Conservation (phyloP, 805 yeast genomes). For the Candida pini region DNA sequence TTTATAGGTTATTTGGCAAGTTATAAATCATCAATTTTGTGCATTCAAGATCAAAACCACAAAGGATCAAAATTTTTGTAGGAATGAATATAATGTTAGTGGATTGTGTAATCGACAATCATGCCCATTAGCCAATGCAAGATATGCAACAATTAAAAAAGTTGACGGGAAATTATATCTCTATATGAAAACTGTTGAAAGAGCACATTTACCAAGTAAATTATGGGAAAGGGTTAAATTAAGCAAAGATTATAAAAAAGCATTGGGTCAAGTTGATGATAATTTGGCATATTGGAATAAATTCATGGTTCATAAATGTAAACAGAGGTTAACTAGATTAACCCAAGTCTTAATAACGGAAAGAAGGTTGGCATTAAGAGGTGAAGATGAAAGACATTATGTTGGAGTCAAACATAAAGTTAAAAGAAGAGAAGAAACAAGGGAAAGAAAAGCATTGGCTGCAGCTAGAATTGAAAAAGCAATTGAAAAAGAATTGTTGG, state of each 20-base stretch:
- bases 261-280: conserved; percentile 82
- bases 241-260: conserved; percentile 83
- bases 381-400: conserved; percentile 92
- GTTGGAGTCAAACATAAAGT: conserved; percentile 93
- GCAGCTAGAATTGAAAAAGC: conserved; percentile 97
- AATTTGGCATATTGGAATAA: conserved; percentile 91
- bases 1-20: conserved; percentile 96
- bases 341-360: conserved; percentile 95
- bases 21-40: conserved; percentile 91
- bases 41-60: conserved; percentile 88
- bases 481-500: conserved; percentile 91
- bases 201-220: conserved; percentile 92
- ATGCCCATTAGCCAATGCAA: conserved; percentile 93
- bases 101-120: conserved; percentile 92
- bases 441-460: conserved; percentile 93
- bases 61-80: conserved; percentile 85
- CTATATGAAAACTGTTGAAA: conserved; percentile 96
- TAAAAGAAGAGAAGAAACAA: conserved; percentile 84
- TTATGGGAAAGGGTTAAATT: conserved; percentile 93
- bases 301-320: conserved; percentile 85
- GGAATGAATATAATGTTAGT: conserved; percentile 93
- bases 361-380: conserved; percentile 82
- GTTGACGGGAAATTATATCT: conserved; percentile 74
- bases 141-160: conserved; percentile 81
- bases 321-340: conserved; percentile 89